Percentiles rank a stretch among this genome's conserved stretches.
Evolutionary conservation across 164 flowering plant genomes (phyloP).

Genomic region (Nymphaea colorata): DNA sequence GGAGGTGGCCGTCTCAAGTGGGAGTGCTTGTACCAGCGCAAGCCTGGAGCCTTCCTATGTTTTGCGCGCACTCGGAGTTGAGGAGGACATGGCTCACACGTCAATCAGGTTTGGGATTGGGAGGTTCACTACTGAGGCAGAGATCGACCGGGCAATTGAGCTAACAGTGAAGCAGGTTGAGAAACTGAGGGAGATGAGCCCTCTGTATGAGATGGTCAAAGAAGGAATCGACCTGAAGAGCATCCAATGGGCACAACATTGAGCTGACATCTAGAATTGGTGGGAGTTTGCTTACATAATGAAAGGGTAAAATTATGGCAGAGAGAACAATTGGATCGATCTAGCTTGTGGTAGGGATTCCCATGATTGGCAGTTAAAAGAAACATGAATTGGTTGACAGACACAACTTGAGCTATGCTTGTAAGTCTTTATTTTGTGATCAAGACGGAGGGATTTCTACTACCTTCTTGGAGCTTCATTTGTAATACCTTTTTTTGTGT

Average conservation of each 20-base stretch:
- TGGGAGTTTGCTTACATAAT: background rate
- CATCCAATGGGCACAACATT: conserved; percentile 91
- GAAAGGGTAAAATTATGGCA: background rate
- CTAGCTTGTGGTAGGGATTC: too few relatives aligned
- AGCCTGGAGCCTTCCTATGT: conserved; percentile 96
- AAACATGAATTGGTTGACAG: too few relatives aligned
- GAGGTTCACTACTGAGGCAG: conserved; percentile 88
- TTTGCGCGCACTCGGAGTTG: conserved; percentile 91
- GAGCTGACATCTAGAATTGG: conserved; percentile 8
- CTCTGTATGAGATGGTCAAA: conserved; percentile 96
- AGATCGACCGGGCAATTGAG: conserved; percentile 80
- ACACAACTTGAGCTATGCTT: too few relatives aligned
- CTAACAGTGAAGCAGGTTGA: conserved; percentile 83
- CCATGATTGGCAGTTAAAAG: too few relatives aligned
- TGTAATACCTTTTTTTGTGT: too few relatives aligned
- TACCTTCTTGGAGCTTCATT: too few relatives aligned
- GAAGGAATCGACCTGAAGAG: conserved; percentile 87
- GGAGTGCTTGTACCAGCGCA: conserved; percentile 93
- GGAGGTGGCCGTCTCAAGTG: conserved; percentile 96
- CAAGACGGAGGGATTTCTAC: too few relatives aligned
- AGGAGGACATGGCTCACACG: conserved; percentile 98
- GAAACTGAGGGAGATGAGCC: conserved; percentile 96
- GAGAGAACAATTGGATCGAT: too few relatives aligned
- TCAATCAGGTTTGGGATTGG: conserved; percentile 96
- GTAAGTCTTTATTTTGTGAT: too few relatives aligned